Evolutionary conservation across 225 moss, liverwort and hornwort species (phyloP).

Genomic region (Anthoceros angustus): DNA sequence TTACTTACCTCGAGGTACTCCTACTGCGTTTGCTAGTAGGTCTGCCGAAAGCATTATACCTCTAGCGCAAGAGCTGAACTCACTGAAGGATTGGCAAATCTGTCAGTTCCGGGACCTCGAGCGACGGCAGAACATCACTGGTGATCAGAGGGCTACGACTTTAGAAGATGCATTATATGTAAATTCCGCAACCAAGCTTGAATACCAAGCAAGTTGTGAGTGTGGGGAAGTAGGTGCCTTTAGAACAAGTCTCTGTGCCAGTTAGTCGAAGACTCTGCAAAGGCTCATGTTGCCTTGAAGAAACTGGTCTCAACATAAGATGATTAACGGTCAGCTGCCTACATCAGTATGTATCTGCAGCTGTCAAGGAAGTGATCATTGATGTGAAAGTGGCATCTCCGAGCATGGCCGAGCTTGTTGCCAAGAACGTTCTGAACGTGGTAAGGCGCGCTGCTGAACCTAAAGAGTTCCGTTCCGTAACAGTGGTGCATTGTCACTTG

Average conservation of each 20-base stretch:
- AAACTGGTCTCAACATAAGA: slow-evolving; percentile 1
- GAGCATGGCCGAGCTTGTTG: slow-evolving; percentile 50
- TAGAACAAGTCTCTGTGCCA: not conserved
- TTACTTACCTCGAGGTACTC: slow-evolving; percentile 35
- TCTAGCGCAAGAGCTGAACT: too few species aligned
- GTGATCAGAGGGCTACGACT: slow-evolving; percentile 46
- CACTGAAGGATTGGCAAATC: too few species aligned
- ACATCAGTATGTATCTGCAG: slow-evolving; percentile 36
- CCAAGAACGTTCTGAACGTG: slow-evolving; percentile 50
- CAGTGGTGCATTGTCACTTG: not conserved
- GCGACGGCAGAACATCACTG: too few species aligned
- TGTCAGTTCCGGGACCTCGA: too few species aligned
- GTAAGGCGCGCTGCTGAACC: slow-evolving; percentile 35
- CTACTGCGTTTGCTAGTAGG: slow-evolving; percentile 21
- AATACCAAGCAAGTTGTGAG: slow-evolving; percentile 9
- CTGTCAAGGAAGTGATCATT: slow-evolving; percentile 64
- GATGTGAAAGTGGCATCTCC: slow-evolving; percentile 97
- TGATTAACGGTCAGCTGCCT: slow-evolving; percentile 8
- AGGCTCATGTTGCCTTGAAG: not conserved
- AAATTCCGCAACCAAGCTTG: slow-evolving; percentile 4
- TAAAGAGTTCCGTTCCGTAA: not conserved
- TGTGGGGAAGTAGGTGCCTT: not conserved
- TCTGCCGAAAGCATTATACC: too few species aligned
- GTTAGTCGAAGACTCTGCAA: slow-evolving; percentile 1
- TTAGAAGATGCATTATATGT: slow-evolving; percentile 82